Conservation (phyloP, 345 rosid species). For the Theobroma cacao region DNA sequence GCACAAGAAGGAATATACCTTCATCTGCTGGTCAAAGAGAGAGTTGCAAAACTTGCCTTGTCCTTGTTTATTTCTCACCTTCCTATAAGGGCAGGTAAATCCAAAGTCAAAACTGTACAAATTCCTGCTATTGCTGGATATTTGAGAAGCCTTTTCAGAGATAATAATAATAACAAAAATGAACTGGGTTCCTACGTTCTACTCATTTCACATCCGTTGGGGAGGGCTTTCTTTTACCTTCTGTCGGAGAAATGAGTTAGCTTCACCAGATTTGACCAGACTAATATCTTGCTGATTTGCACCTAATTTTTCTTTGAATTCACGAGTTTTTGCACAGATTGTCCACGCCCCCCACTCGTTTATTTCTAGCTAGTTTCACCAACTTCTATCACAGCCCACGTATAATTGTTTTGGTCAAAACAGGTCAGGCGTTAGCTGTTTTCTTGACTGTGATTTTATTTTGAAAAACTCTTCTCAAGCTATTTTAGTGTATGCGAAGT, state of each 20-base stretch:
- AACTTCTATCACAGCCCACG: too few species aligned
- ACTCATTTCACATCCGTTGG: background rate
- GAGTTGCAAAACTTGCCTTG: background rate
- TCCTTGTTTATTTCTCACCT: too few species aligned
- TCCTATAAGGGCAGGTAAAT: background rate
- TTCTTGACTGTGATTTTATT: background rate
- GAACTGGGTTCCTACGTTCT: background rate
- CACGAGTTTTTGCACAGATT: background rate
- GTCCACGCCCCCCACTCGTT: background rate
- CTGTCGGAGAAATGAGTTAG: background rate
- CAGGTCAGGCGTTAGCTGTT: background rate
- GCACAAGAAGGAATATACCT: background rate
- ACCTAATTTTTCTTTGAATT: background rate
- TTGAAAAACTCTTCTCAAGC: background rate
- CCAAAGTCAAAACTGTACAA: background rate
- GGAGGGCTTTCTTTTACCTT: background rate
- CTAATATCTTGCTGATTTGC: background rate
- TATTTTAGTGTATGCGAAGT: background rate
- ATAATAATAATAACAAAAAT: background rate
- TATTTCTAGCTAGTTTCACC: too few species aligned
- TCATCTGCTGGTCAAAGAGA: background rate
- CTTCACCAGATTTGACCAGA: background rate
- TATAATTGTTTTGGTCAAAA: background rate
- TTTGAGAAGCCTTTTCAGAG: background rate
- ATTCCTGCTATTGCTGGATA: too few species aligned